These are phyloP conservation scores for Botrytis byssoidea DNA, from an alignment of 2,329 filamentous ascomycete genomes.

Conservation along the genomic window DNA sequence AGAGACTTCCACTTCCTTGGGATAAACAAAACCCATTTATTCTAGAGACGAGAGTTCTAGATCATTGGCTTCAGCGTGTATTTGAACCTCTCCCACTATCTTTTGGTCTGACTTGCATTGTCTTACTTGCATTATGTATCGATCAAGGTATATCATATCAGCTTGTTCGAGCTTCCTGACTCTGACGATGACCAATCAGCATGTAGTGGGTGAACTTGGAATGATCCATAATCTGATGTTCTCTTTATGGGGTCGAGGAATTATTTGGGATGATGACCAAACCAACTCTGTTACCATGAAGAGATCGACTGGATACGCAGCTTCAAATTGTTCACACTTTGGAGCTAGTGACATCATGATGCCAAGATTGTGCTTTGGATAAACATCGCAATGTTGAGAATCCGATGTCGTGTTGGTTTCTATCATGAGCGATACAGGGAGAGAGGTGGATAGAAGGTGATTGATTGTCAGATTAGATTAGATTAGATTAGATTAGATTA, in stretches of 20 bases:
- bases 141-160: neutral
- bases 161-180: neutral
- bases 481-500: neutral
- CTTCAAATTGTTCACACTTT: neutral
- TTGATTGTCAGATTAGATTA: neutral
- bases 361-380: neutral
- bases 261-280: neutral
- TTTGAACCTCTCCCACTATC: neutral
- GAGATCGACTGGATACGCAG: neutral
- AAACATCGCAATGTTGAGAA: neutral
- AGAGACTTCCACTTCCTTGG: neutral
- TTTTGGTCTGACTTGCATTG: neutral
- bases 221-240: neutral
- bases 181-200: neutral
- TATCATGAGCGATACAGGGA: neutral
- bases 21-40: neutral
- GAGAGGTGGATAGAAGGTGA: neutral
- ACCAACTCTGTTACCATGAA: neutral
- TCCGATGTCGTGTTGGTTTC: neutral
- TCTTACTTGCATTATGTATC: neutral
- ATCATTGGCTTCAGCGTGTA: neutral
- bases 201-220: neutral
- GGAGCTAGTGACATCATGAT: neutral
- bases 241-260: neutral
- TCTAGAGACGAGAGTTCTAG: neutral